Conservation (phyloP, 2,329 filamentous ascomycete genomes). For the Coniella vitis region DNA sequence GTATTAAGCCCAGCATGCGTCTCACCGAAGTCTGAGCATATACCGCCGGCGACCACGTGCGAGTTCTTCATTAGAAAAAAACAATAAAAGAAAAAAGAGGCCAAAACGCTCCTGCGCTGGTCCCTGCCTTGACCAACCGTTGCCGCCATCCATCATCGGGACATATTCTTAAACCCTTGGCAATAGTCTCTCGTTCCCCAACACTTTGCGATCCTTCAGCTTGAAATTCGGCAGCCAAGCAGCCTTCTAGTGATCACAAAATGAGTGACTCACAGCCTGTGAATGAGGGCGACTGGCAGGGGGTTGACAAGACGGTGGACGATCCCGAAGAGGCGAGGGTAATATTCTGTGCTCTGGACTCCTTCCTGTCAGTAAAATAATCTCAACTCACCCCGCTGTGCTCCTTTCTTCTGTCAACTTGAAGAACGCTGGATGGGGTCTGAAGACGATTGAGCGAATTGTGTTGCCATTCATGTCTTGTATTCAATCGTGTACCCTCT, state of each 20-base stretch:
- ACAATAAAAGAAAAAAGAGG: no score
- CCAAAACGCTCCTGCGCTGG: no score
- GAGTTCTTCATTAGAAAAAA: no score
- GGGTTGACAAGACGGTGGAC: slow-evolving; percentile 56
- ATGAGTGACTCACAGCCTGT: slow-evolving; percentile 15
- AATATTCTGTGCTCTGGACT: slow-evolving; percentile 77
- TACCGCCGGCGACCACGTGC: background rate
- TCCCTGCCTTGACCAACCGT: no score
- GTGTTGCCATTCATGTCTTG: background rate
- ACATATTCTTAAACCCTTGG: background rate
- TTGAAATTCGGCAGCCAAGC: no score
- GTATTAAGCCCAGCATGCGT: background rate
- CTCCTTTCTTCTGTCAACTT: background rate
- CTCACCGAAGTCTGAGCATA: background rate
- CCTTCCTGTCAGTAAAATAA: slow-evolving; percentile 65
- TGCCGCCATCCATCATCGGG: no score
- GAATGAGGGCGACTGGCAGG: slow-evolving; percentile 45
- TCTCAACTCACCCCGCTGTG: background rate
- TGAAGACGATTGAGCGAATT: no score
- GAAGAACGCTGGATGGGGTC: no score
- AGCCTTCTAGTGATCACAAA: background rate
- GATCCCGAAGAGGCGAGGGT: slow-evolving; percentile 78
- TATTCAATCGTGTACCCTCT: background rate
- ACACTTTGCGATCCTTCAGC: background rate
- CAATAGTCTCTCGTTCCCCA: no score